Percentiles rank a stretch among this genome's conserved stretches.
These are phyloP conservation scores for Pyrus hybrid DNA, from an alignment of 331 rosid species.

Conservation along the genomic window DNA sequence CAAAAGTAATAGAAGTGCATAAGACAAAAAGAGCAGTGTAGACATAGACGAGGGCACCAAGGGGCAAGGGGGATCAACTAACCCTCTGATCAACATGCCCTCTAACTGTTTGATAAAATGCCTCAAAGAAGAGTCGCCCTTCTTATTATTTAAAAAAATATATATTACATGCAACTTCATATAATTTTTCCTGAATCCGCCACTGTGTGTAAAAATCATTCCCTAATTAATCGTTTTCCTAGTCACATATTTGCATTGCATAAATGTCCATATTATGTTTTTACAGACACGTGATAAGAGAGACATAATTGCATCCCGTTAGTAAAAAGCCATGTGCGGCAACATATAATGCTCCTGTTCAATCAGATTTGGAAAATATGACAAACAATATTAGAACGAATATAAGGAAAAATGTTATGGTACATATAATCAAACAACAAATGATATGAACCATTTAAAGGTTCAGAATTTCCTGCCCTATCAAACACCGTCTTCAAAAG, in stretches of 20 bases:
- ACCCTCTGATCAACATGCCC: too few species aligned
- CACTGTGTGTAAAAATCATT: background rate
- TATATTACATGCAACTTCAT: too few species aligned
- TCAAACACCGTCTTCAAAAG: slow-evolving; percentile 8
- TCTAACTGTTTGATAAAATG: too few species aligned
- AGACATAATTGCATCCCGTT: background rate
- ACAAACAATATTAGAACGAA: slow-evolving; percentile 7
- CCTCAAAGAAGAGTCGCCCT: too few species aligned
- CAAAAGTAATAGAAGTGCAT: background rate
- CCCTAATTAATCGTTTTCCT: background rate
- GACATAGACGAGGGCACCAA: too few species aligned
- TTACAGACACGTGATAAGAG: background rate
- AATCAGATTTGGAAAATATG: background rate
- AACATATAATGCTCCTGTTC: too few species aligned
- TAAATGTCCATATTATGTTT: background rate
- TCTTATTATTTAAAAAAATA: too few species aligned
- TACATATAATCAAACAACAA: background rate
- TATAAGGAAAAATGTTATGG: background rate
- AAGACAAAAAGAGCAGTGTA: background rate
- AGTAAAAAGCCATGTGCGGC: too few species aligned
- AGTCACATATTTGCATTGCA: background rate
- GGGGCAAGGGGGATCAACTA: too few species aligned
- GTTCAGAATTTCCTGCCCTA: slow-evolving; percentile 5
- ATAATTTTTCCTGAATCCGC: too few species aligned
- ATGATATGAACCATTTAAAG: slow-evolving; percentile 1